Percentiles rank a stretch among this genome's conserved stretches.
phyloP scores from a whole-genome alignment of 495 filamentous ascomycete genomes.

The Penicillium turbatum region DNA sequence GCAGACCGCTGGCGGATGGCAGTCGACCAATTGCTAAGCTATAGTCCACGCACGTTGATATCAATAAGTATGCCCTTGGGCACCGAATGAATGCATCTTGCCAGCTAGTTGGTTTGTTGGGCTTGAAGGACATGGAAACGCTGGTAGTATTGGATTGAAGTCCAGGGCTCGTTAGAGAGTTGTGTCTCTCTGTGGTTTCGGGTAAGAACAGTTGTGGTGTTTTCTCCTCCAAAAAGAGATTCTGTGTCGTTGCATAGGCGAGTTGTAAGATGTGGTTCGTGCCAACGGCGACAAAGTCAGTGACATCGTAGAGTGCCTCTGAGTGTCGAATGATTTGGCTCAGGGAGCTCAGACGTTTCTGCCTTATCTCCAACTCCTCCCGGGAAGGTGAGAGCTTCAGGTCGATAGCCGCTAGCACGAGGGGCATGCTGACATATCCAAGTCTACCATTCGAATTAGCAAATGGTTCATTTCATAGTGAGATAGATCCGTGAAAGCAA shows the following conservation, averaged over 20 bases:
- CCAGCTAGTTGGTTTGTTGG: constrained; percentile 23
- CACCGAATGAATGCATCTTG: constrained; percentile 29
- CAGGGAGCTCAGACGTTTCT: constrained; percentile 24
- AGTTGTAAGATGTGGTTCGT: constrained; percentile 33
- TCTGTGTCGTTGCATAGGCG: constrained; percentile 28
- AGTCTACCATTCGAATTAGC: constrained; percentile 12
- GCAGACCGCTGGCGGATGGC: constrained; percentile 22
- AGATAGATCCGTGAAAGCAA: neutral
- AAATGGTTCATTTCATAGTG: neutral
- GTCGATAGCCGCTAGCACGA: constrained; percentile 34
- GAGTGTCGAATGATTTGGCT: constrained; percentile 32
- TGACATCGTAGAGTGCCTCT: constrained; percentile 30
- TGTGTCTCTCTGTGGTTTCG: neutral
- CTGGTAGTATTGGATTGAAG: neutral
- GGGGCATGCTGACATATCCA: constrained; percentile 33
- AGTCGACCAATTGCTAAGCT: constrained; percentile 25
- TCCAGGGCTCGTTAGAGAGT: neutral
- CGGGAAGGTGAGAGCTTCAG: constrained; percentile 30
- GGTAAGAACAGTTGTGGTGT: neutral
- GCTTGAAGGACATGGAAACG: neutral
- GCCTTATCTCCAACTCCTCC: constrained; percentile 15
- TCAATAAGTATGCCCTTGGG: constrained; percentile 34
- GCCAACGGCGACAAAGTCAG: constrained; percentile 28
- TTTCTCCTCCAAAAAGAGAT: constrained; percentile 24
- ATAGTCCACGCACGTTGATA: constrained; percentile 33